These are phyloP conservation scores for Artemisia annua DNA, from an alignment of 129 eudicot genomes.

Conservation along the genomic window DNA sequence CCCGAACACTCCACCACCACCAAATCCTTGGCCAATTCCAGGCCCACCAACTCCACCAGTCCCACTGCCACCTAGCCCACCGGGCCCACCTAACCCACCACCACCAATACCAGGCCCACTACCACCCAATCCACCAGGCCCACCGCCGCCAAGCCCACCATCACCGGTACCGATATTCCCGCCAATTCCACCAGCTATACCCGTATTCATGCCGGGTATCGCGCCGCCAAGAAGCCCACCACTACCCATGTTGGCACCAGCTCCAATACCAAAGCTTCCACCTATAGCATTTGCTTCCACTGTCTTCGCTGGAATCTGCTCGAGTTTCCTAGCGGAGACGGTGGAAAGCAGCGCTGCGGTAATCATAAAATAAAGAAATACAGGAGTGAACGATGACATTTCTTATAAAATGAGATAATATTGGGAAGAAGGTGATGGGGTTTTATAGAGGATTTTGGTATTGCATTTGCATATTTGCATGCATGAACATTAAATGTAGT, in stretches of 20 bases:
- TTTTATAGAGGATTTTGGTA: constrained; percentile 33
- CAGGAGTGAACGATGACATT: constrained; percentile 31
- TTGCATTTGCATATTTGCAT: constrained; percentile 11
- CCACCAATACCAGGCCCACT: neutral
- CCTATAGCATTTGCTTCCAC: constrained; percentile 34
- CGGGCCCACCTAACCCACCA: neutral
- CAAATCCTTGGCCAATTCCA: constrained; percentile 36
- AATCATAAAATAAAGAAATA: constrained; percentile 35
- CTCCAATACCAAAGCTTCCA: constrained; percentile 37
- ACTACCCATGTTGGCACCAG: constrained; percentile 31
- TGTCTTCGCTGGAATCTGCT: neutral
- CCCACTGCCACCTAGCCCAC: neutral
- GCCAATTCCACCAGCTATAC: constrained; percentile 38
- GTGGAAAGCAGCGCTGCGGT: too few species aligned
- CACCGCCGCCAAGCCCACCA: constrained; percentile 19
- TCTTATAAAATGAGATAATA: neutral
- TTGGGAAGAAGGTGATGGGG: constrained; percentile 27
- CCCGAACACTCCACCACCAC: constrained; percentile 36
- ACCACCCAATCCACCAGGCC: constrained; percentile 8
- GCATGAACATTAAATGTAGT: constrained; percentile 26
- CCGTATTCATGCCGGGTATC: constrained; percentile 35
- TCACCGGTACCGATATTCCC: constrained; percentile 47
- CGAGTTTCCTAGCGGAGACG: constrained; percentile 33
- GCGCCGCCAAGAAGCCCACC: constrained; percentile 43
- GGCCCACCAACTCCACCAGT: neutral